phyloP scores from a whole-genome alignment of 371 early-diverging fungal species.

The Mortierella polycephala region DNA sequence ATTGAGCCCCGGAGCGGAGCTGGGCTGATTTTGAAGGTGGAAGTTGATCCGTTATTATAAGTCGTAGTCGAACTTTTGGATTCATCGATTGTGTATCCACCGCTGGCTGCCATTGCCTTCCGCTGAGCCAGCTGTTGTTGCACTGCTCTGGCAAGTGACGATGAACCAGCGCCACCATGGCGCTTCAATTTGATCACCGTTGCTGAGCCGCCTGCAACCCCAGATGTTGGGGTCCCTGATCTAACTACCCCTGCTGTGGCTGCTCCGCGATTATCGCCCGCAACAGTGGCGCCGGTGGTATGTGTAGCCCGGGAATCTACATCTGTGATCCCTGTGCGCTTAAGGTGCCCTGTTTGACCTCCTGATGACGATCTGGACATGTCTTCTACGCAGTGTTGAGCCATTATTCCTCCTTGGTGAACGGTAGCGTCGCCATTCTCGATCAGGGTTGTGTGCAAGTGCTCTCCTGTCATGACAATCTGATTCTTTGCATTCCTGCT shows the following conservation, averaged over 20 bases:
- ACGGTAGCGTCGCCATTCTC: slow-evolving; percentile 34
- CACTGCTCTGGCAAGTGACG: slow-evolving; percentile 46
- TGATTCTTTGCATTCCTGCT: slow-evolving; percentile 47
- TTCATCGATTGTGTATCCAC: slow-evolving; percentile 25
- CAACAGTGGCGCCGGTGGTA: not conserved
- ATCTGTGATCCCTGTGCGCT: slow-evolving; percentile 11
- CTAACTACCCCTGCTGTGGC: slow-evolving; percentile 19
- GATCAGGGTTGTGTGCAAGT: slow-evolving; percentile 40
- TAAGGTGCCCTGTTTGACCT: slow-evolving; percentile 3
- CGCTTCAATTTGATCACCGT: slow-evolving; percentile 54
- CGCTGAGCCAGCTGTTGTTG: slow-evolving; percentile 52
- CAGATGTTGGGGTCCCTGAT: slow-evolving; percentile 5
- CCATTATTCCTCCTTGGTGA: slow-evolving; percentile 4
- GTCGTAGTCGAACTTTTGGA: not conserved
- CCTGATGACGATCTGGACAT: slow-evolving; percentile 12
- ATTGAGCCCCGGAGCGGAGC: slow-evolving; percentile 4
- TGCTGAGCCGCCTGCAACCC: slow-evolving; percentile 30
- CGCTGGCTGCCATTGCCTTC: slow-evolving; percentile 40
- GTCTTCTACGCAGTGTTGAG: slow-evolving; percentile 15
- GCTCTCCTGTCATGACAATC: slow-evolving; percentile 47
- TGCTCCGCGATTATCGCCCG: slow-evolving; percentile 4
- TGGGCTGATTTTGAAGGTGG: slow-evolving; percentile 16
- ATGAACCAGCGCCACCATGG: slow-evolving; percentile 52
- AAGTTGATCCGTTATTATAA: slow-evolving; percentile 10
- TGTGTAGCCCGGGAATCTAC: not conserved